phyloP scores from a whole-genome alignment of 352 stramenopile genomes.

The Phytopythium chamaehyphon region DNA sequence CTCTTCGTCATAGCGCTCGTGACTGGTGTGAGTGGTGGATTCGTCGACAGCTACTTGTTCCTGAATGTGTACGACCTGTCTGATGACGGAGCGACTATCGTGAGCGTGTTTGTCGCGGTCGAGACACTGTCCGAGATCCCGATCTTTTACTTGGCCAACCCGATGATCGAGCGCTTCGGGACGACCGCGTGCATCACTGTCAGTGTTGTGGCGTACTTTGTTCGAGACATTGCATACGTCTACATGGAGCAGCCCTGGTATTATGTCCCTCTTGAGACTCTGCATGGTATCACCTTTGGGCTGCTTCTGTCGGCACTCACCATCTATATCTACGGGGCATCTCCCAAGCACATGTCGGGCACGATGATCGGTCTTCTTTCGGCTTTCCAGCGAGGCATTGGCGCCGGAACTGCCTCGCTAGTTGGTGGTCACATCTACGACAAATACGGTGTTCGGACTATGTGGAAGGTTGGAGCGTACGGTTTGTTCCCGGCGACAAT shows the following conservation, averaged over 20 bases:
- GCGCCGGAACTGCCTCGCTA: conserved; percentile 39
- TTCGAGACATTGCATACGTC: conserved; percentile 44
- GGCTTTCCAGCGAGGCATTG: conserved; percentile 45
- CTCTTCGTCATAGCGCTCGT: conserved; percentile 41
- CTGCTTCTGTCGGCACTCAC: conserved; percentile 37
- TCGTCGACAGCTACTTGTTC: conserved; percentile 51
- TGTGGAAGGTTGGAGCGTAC: conserved; percentile 45
- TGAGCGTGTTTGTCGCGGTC: conserved; percentile 46
- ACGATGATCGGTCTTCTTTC: conserved; percentile 58
- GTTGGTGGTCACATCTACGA: conserved; percentile 55
- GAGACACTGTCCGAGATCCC: conserved; percentile 55
- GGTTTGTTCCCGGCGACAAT: conserved; percentile 20
- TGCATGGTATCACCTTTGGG: conserved; percentile 52
- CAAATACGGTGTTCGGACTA: conserved; percentile 29
- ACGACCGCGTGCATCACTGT: conserved; percentile 36
- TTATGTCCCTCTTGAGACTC: conserved; percentile 47
- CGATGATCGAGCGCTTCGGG: conserved; percentile 37
- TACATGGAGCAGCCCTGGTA: conserved; percentile 54
- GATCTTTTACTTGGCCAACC: conserved; percentile 50
- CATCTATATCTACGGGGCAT: conserved; percentile 41
- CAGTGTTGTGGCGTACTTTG: conserved; percentile 38
- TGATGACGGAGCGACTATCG: conserved; percentile 32
- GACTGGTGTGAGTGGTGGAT: conserved; percentile 45
- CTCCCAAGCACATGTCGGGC: conserved; percentile 31
- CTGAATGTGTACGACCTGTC: conserved; percentile 55